Conservation (phyloP, 352 stramenopile species). For the Phytopythium sindhum region DNA sequence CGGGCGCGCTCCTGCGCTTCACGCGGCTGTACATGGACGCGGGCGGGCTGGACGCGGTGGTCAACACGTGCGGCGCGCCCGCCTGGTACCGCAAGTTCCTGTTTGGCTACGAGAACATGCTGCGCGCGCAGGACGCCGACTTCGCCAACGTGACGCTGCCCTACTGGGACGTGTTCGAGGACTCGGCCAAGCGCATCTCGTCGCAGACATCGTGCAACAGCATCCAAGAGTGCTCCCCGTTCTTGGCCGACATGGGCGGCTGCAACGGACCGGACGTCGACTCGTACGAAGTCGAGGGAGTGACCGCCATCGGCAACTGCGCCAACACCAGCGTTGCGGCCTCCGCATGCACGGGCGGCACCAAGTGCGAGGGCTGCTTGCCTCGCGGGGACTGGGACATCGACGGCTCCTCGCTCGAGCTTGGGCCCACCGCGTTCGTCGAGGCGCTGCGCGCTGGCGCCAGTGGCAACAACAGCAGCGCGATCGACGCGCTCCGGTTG, state of each 20-base stretch:
- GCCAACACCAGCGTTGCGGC: slow-evolving; percentile 46
- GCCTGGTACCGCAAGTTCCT: slow-evolving; percentile 72
- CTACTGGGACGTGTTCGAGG: slow-evolving; percentile 66
- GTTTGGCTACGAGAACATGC: slow-evolving; percentile 69
- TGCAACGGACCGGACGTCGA: slow-evolving; percentile 32
- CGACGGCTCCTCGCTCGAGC: slow-evolving; percentile 56
- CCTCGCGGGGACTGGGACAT: slow-evolving; percentile 65
- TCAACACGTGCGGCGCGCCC: slow-evolving; percentile 42
- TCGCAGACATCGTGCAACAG: slow-evolving; percentile 29
- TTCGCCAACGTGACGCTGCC: slow-evolving; percentile 54
- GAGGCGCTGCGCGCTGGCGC: slow-evolving; percentile 46
- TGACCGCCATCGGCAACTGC: slow-evolving; percentile 43
- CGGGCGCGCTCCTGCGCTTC: slow-evolving; percentile 48
- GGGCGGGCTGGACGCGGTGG: slow-evolving; percentile 29
- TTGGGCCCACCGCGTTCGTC: slow-evolving; percentile 54
- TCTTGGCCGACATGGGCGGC: slow-evolving; percentile 55
- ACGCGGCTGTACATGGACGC: slow-evolving; percentile 54
- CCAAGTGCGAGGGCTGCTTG: slow-evolving; percentile 54
- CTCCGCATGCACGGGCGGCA: slow-evolving; percentile 35
- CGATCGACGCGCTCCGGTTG: slow-evolving; percentile 31
- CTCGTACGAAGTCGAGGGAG: slow-evolving; percentile 26
- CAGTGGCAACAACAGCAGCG: slow-evolving; percentile 27
- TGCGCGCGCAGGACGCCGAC: slow-evolving; percentile 37
- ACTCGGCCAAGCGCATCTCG: slow-evolving; percentile 49
- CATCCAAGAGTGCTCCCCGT: slow-evolving; percentile 39